phyloP scores from a whole-genome alignment of 208 protist species.

The Phytomonas serpens region DNA sequence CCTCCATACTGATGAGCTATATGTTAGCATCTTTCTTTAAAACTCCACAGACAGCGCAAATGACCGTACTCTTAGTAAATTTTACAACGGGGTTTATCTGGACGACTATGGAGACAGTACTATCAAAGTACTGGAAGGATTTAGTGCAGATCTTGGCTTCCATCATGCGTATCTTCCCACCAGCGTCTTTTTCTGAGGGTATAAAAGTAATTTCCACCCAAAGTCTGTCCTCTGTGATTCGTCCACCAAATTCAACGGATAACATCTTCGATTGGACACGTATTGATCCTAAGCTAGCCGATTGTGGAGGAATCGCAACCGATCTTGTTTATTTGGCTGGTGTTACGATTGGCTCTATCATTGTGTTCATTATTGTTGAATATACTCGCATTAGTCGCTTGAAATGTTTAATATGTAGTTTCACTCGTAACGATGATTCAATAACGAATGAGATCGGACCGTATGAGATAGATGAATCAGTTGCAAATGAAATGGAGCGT shows the following conservation, averaged over 20 bases:
- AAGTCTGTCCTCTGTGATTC: constrained; percentile 39
- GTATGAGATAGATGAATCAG: constrained; percentile 18
- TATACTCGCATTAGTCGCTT: constrained; percentile 35
- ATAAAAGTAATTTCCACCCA: constrained; percentile 54
- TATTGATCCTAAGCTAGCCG: constrained; percentile 15
- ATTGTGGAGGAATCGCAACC: constrained; percentile 53
- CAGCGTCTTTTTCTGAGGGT: constrained; percentile 68
- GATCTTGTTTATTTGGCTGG: constrained; percentile 69
- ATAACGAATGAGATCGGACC: constrained; percentile 4
- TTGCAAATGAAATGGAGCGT: constrained; percentile 31
- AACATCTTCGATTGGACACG: constrained; percentile 36
- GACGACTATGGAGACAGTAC: constrained; percentile 61
- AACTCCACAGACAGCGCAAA: constrained; percentile 62
- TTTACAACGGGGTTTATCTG: constrained; percentile 78
- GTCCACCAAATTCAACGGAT: constrained; percentile 18
- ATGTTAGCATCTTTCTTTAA: constrained; percentile 78
- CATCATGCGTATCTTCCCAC: constrained; percentile 58
- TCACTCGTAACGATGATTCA: neutral
- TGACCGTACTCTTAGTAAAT: constrained; percentile 70
- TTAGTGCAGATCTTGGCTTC: constrained; percentile 39
- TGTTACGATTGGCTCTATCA: constrained; percentile 35
- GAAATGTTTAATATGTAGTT: neutral
- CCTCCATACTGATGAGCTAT: constrained; percentile 65
- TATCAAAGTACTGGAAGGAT: constrained; percentile 28
- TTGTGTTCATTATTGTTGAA: constrained; percentile 52